These are phyloP conservation scores for Scutellaria galericulata DNA, from an alignment of 257 asterid genomes.

Conservation along the genomic window DNA sequence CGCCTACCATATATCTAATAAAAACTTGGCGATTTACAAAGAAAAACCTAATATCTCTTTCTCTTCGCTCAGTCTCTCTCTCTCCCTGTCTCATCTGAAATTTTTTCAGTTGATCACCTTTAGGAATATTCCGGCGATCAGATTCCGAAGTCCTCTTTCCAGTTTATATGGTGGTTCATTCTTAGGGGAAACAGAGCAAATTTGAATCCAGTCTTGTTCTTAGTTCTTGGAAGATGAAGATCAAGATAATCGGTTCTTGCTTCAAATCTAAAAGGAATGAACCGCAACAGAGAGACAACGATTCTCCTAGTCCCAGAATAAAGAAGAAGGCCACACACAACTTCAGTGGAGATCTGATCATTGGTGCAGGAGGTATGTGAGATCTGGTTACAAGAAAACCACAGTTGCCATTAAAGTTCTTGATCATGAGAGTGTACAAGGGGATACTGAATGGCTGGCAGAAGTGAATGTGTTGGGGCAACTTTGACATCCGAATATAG, in stretches of 20 bases:
- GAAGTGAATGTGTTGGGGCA: slow-evolving; percentile 92
- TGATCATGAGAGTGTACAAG: slow-evolving; percentile 89
- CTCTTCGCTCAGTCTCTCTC: not conserved
- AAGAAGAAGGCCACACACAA: too few relatives aligned
- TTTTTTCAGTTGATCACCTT: slow-evolving; percentile 7
- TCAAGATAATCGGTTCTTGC: slow-evolving; percentile 63
- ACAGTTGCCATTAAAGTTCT: slow-evolving; percentile 89
- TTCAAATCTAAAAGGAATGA: slow-evolving; percentile 61
- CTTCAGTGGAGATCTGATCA: too few relatives aligned
- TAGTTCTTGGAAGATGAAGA: slow-evolving; percentile 38
- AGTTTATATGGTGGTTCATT: too few relatives aligned
- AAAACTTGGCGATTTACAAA: too few relatives aligned
- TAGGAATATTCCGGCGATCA: slow-evolving; percentile 40
- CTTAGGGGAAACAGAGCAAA: too few relatives aligned
- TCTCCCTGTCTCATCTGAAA: not conserved
- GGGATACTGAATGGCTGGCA: slow-evolving; percentile 98
- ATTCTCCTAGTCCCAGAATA: slow-evolving; percentile 48
- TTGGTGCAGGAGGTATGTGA: too few relatives aligned
- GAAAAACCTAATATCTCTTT: too few relatives aligned
- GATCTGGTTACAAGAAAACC: slow-evolving; percentile 65
- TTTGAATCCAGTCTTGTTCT: slow-evolving; percentile 24
- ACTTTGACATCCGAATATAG: slow-evolving; percentile 76
- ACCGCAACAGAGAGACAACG: slow-evolving; percentile 33
- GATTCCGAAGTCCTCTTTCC: slow-evolving; percentile 39
- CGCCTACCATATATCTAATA: too few relatives aligned